phyloP scores from a whole-genome alignment of 805 yeast genomes.

The Cyberlindnera mycetangii region DNA sequence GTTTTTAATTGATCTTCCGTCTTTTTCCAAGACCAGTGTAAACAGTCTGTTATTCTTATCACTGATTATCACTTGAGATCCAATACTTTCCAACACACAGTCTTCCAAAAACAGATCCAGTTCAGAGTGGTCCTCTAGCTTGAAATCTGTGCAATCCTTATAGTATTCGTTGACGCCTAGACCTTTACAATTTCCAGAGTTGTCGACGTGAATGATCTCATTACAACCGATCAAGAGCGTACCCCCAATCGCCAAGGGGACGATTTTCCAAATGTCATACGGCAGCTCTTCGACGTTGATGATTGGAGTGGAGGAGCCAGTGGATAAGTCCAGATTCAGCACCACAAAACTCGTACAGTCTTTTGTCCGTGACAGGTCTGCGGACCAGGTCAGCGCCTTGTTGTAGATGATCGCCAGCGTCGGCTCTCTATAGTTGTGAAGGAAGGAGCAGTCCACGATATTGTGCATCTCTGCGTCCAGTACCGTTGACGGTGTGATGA shows the following conservation, averaged over 20 bases:
- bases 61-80: constrained; percentile 35
- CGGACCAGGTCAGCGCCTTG: constrained; percentile 73
- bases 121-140: constrained; percentile 44
- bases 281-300: constrained; percentile 65
- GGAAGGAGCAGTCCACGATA: constrained; percentile 68
- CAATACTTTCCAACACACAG: constrained; percentile 37
- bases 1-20: constrained; percentile 36
- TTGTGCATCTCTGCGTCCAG: constrained; percentile 56
- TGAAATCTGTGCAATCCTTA: constrained; percentile 36
- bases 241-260: constrained; percentile 75
- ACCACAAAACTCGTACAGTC: constrained; percentile 64
- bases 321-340: constrained; percentile 60
- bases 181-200: constrained; percentile 65
- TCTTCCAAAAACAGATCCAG: constrained; percentile 56
- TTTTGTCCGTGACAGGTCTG: constrained; percentile 54
- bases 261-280: constrained; percentile 62
- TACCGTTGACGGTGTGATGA: constrained; percentile 52
- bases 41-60: constrained; percentile 32
- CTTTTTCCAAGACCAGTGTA: constrained; percentile 31
- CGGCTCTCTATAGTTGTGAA: constrained; percentile 76
- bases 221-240: constrained; percentile 69
- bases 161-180: constrained; percentile 60
- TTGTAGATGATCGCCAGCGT: constrained; percentile 68
- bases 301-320: constrained; percentile 57
- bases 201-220: constrained; percentile 74